Evolutionary conservation across 1,284 basidiomycete species (phyloP), one percentile per base, ranked within the genome.

Genomic region (Fomes fomentarius): DNA sequence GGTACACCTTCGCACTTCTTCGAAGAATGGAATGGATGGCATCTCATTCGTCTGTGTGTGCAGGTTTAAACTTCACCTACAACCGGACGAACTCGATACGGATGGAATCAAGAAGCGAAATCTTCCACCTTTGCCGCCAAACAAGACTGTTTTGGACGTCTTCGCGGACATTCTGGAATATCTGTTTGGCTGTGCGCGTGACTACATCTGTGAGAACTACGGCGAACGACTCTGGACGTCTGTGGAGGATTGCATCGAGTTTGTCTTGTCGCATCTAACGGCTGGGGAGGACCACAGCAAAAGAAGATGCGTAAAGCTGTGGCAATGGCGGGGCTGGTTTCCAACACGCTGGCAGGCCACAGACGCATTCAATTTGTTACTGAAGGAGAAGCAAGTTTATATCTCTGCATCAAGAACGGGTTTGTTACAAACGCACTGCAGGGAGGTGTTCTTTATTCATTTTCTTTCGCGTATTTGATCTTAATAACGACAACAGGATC

Each of bases 51-150:
- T 12, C 12, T 12, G 28, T 12, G 12, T 12, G 7, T 30, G 7
- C 28, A 85, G 83, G 83, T 85, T 83, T 71, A 85, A 85, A 62
- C 65, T 85, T 0, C 76, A 83, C 58, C 66, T 85, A 2, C 75
- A 78, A 0, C 77, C 79, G 7, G 60, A 59, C n/a, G 68, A 70
- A 19, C 62, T 74, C 35, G 65, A 54, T 12, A n/a, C 47, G 1
- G 64, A 66, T 44, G 66, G 67, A 17, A 58, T 61, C 9, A 34
- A 25, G 56, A 65, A 46, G 53, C 64, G 28, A 0, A 38, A 41
- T 9, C 63, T 82, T 4, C 78, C 75, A 0, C 71, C 76, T 0
- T 70, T 85, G 1, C 83, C 84, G 0, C 44, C 59, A 1, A 69
- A 74, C 17, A 83, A 81, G 61, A 70, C 69, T 0, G 71, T 74